phyloP scores from a whole-genome alignment of 2,329 filamentous ascomycete species.

The Fusarium pseudocircinatum region DNA sequence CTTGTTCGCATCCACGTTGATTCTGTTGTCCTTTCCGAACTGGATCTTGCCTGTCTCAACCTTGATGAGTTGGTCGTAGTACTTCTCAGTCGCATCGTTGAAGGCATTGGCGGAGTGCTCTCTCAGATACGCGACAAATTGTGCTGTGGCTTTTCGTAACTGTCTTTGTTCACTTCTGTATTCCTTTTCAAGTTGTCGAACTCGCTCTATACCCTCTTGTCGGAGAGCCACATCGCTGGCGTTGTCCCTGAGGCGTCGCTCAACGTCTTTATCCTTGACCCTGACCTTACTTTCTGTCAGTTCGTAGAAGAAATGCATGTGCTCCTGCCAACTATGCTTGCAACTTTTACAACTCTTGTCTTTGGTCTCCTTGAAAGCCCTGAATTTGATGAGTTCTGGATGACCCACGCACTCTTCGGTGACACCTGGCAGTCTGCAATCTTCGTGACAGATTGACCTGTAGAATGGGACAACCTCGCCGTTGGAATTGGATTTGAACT shows the following conservation, averaged over 20 bases:
- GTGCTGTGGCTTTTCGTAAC: conserved; percentile 1
- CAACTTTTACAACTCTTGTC: neutral
- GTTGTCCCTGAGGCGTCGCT: neutral
- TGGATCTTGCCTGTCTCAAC: conserved; percentile 1
- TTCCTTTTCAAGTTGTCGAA: neutral
- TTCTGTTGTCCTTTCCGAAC: neutral
- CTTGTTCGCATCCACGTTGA: neutral
- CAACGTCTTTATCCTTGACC: conserved; percentile 14
- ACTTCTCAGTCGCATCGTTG: conserved; percentile 14
- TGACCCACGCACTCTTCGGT: neutral
- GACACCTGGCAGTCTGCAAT: conserved; percentile 18
- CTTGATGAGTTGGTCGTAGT: conserved; percentile 14
- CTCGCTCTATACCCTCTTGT: neutral
- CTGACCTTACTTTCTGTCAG: neutral
- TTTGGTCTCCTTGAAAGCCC: neutral
- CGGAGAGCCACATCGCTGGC: conserved; percentile 2
- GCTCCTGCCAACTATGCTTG: conserved; percentile 13
- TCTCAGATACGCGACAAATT: conserved; percentile 13
- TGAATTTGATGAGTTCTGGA: neutral
- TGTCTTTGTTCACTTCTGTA: neutral
- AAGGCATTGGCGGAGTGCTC: neutral
- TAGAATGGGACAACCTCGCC: conserved; percentile 8
- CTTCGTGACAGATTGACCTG: conserved; percentile 23
- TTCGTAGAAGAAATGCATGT: conserved; percentile 24
- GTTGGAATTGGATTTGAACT: conserved; percentile 1